Evolutionary conservation across 2,329 filamentous ascomycete genomes (phyloP).

Genomic region (Aaosphaeria arxii): DNA sequence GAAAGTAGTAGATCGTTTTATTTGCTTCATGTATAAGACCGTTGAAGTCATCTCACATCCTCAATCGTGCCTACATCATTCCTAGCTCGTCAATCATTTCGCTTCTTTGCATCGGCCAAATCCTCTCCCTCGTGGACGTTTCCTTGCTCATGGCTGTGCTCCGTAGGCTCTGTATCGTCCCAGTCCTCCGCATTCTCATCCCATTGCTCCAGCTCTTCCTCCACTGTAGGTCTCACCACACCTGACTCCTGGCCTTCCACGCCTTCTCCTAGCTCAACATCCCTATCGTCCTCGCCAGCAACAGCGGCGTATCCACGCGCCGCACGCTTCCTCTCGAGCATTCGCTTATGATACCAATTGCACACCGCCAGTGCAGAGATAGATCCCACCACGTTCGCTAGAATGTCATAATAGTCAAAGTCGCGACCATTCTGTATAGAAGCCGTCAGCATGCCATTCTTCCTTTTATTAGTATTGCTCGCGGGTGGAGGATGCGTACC

Average conservation of each 20-base stretch:
- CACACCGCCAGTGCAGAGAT: constrained; percentile 69
- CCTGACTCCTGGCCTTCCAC: constrained; percentile 61
- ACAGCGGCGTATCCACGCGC: constrained; percentile 71
- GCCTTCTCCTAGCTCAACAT: constrained; percentile 74
- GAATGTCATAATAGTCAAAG: constrained; percentile 80
- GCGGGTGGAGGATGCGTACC: constrained; percentile 21
- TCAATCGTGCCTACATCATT: background rate
- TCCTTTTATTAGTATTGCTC: background rate
- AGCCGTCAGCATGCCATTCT: constrained; percentile 5
- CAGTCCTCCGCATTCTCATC: constrained; percentile 78
- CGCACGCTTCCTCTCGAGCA: constrained; percentile 82
- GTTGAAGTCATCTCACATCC: background rate
- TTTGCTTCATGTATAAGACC: background rate
- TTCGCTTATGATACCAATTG: constrained; percentile 90
- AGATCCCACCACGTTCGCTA: constrained; percentile 83
- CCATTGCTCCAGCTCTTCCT: constrained; percentile 89
- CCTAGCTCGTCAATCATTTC: constrained; percentile 37
- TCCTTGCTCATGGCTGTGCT: constrained; percentile 10
- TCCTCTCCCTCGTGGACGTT: constrained; percentile 19
- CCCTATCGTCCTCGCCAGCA: constrained; percentile 55
- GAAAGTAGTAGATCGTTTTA: background rate
- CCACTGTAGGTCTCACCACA: constrained; percentile 55
- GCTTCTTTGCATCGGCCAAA: constrained; percentile 38
- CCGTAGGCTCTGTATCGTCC: constrained; percentile 55
- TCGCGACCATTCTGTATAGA: constrained; percentile 43